These are phyloP conservation scores for Phyllosticta capitalensis DNA, from an alignment of 2,329 filamentous ascomycete species.

Conservation along the genomic window DNA sequence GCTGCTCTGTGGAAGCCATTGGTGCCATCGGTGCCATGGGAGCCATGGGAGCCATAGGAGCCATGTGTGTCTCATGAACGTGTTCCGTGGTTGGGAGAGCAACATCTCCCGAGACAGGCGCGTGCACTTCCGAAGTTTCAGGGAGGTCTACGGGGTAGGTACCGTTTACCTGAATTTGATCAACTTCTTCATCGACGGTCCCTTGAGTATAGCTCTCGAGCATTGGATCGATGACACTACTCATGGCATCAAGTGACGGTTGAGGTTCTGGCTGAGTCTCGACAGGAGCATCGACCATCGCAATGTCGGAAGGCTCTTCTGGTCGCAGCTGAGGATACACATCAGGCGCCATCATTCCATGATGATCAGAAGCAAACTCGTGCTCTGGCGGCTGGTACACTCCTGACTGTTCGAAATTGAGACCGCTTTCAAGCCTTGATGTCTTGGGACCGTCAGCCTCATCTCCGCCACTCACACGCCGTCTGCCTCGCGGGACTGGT, in stretches of 20 bases:
- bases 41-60: slow-evolving; percentile 13
- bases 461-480: slow-evolving; percentile 28
- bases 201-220: not conserved
- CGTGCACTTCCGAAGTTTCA: slow-evolving; percentile 15
- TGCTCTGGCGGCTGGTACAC: not conserved
- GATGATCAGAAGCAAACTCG: not conserved
- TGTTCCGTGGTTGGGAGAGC: slow-evolving; percentile 27
- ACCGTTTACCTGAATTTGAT: slow-evolving; percentile 2
- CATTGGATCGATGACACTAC: not conserved
- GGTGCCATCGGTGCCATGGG: slow-evolving; percentile 15
- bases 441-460: slow-evolving; percentile 10
- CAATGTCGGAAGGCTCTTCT: not conserved
- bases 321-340: not conserved
- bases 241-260: not conserved
- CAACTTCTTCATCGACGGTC: not conserved
- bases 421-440: slow-evolving; percentile 2
- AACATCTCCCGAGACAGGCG: slow-evolving; percentile 18
- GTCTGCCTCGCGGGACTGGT: slow-evolving; percentile 49
- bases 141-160: not conserved
- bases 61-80: slow-evolving; percentile 14
- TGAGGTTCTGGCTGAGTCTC: not conserved
- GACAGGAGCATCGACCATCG: slow-evolving; percentile 2
- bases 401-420: not conserved
- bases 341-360: not conserved
- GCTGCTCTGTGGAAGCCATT: not conserved